These are phyloP conservation scores for Oidium heveae DNA, from an alignment of 2,329 filamentous ascomycete species.

Conservation along the genomic window DNA sequence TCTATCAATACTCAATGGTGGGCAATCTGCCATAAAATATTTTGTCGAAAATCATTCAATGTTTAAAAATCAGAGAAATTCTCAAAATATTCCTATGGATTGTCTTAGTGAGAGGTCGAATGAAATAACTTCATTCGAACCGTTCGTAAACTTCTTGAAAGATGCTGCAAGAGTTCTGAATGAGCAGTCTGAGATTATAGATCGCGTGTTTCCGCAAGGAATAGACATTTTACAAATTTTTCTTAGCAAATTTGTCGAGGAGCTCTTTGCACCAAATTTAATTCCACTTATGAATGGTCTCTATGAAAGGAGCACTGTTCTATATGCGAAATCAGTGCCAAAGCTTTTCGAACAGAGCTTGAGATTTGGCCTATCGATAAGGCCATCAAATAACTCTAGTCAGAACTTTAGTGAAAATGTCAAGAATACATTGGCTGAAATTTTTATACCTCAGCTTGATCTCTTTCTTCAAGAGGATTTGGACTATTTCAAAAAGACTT, in stretches of 20 bases:
- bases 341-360: constrained; percentile 70
- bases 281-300: constrained; percentile 70
- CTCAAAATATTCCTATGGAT: constrained; percentile 46
- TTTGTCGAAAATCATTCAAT: constrained; percentile 79
- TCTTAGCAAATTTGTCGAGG: constrained; percentile 59
- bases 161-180: constrained; percentile 50
- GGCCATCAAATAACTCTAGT: constrained; percentile 36
- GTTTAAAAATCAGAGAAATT: constrained; percentile 44
- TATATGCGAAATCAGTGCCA: constrained; percentile 67
- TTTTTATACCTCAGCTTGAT: constrained; percentile 86
- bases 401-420: constrained; percentile 37
- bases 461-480: constrained; percentile 81
- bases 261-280: constrained; percentile 62
- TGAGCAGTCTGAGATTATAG: constrained; percentile 58
- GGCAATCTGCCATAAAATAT: constrained; percentile 50
- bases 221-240: constrained; percentile 51
- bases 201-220: constrained; percentile 51
- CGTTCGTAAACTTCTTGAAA: constrained; percentile 61
- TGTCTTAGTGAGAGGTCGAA: constrained; percentile 45
- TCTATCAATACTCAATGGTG: constrained; percentile 57
- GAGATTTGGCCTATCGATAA: constrained; percentile 47
- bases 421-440: constrained; percentile 38
- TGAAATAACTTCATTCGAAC: constrained; percentile 50
- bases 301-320: constrained; percentile 46
- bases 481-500: constrained; percentile 55